phyloP scores from a whole-genome alignment of 2,329 filamentous ascomycete genomes.

The Triangularia setosa region DNA sequence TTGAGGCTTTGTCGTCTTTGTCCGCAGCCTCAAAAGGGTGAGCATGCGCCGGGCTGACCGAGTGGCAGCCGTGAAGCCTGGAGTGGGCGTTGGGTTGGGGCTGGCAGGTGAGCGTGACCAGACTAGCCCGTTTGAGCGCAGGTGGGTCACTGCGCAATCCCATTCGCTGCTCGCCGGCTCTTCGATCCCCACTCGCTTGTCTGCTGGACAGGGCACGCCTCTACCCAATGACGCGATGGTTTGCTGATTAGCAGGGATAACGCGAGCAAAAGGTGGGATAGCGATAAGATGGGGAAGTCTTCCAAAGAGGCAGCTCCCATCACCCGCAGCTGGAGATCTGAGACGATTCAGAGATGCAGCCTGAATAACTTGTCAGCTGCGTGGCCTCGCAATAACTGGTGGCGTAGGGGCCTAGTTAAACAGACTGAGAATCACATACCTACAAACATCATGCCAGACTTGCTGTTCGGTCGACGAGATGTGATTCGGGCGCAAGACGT shows the following conservation, averaged over 20 bases:
- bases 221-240: conserved; percentile 2
- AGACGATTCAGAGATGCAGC: not conserved
- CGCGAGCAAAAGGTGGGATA: not conserved
- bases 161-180: not conserved
- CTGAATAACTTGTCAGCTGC: not conserved
- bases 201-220: conserved; percentile 6
- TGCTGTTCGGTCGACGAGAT: not conserved
- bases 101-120: conserved; percentile 9
- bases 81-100: not conserved
- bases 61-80: not conserved
- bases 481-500: not conserved
- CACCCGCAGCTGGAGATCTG: not conserved
- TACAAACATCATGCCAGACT: not conserved
- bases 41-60: not conserved
- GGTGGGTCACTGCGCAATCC: not conserved
- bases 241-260: conserved; percentile 1
- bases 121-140: not conserved
- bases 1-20: conserved; percentile 22
- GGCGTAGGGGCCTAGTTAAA: not conserved
- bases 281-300: conserved; percentile 1
- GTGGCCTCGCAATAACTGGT: not conserved
- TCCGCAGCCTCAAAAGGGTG: conserved; percentile 2
- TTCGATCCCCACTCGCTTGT: not conserved
- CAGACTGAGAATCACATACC: not conserved
- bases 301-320: not conserved